Percentiles rank a stretch among this genome's conserved stretches.
phyloP scores from a whole-genome alignment of 805 yeast species.

The Lipomyces sp. region DNA sequence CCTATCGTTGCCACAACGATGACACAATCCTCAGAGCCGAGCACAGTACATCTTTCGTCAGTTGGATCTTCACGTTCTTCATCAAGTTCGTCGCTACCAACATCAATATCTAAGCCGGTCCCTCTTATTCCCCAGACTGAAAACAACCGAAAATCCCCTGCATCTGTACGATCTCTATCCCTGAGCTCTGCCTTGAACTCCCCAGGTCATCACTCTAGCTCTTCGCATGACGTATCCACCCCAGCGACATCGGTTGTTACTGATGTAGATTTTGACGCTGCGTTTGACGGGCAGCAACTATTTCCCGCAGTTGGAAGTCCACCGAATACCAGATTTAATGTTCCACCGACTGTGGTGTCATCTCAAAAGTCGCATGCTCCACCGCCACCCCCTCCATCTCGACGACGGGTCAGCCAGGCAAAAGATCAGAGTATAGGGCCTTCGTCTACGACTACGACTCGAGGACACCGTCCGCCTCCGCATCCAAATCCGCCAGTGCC shows the following conservation, averaged over 20 bases:
- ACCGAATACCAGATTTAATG: not conserved
- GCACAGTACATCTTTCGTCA: not conserved
- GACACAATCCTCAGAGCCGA: conserved; percentile 1
- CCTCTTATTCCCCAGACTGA: not conserved
- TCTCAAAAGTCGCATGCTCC: conserved; percentile 13
- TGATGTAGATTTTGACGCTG: not conserved
- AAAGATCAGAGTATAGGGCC: not conserved
- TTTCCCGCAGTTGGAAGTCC: conserved; percentile 6
- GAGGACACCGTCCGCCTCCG: conserved; percentile 13
- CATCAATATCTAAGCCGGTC: not conserved
- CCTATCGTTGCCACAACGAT: conserved; percentile 3
- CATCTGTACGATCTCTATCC: not conserved
- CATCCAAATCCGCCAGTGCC: conserved; percentile 22
- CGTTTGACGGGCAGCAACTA: not conserved
- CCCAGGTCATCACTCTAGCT: not conserved
- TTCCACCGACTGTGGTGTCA: not conserved
- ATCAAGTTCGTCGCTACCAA: conserved; percentile 2
- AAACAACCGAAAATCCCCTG: not conserved
- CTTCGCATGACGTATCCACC: not conserved
- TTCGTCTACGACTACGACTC: not conserved
- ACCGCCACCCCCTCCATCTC: conserved; percentile 32
- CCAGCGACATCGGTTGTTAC: not conserved
- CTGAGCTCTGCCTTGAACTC: not conserved
- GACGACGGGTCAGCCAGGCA: conserved; percentile 20
- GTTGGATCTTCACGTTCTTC: not conserved